Evolutionary conservation across 768 basidiomycete species (phyloP).

Genomic region (Jaapia argillacea): DNA sequence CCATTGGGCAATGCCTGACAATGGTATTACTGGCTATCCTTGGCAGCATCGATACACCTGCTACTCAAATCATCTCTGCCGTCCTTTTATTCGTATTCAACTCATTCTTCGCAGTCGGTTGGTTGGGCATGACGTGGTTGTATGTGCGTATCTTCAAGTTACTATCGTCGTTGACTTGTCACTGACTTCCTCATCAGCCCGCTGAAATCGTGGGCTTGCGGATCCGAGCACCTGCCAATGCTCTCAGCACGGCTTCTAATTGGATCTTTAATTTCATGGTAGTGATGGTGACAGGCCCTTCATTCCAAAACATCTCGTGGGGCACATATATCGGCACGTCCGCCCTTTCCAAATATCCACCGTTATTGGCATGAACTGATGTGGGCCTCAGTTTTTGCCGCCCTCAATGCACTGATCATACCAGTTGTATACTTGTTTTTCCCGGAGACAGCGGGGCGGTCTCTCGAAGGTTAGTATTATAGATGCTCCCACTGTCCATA

Average conservation of each 20-base stretch:
- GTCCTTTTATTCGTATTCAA: conserved; percentile 63
- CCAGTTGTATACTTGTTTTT: conserved; percentile 52
- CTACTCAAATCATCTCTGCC: conserved; percentile 39
- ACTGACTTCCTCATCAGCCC: conserved; percentile 25
- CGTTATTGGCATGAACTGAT: neutral
- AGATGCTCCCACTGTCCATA: neutral
- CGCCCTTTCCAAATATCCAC: neutral
- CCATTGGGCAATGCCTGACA: conserved; percentile 44
- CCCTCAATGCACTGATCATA: conserved; percentile 44
- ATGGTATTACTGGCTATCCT: conserved; percentile 53
- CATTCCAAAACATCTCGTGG: conserved; percentile 50
- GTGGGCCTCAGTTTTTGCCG: conserved; percentile 44
- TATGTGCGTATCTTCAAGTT: conserved; percentile 34
- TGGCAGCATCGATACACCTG: conserved; percentile 38
- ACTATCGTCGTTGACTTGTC: neutral
- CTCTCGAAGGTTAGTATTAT: conserved; percentile 29
- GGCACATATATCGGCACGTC: conserved; percentile 44
- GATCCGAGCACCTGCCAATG: conserved; percentile 56
- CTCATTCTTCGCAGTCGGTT: conserved; percentile 60
- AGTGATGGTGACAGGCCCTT: conserved; percentile 52
- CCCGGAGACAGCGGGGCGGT: conserved; percentile 51
- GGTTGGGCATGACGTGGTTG: conserved; percentile 66
- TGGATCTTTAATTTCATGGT: conserved; percentile 49
- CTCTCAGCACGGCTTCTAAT: conserved; percentile 43
- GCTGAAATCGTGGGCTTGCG: conserved; percentile 56